Base-by-base conservation (phyloP, 2,329 filamentous ascomycete species). In the Neoarthrinium moseri region DNA sequence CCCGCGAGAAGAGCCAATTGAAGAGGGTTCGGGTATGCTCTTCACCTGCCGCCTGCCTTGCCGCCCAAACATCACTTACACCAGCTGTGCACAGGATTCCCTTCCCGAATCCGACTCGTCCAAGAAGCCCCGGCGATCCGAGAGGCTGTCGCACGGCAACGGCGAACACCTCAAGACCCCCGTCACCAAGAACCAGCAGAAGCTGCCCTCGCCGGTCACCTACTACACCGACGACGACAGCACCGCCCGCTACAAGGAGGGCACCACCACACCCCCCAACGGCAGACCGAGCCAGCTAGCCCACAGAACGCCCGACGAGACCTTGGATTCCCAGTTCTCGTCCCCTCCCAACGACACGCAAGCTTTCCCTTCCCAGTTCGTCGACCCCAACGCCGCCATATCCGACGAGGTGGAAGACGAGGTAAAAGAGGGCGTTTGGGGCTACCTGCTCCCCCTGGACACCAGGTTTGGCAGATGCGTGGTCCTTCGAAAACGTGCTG, bases 391-490 rank as follows among this genome's bases (percentile, higher is more conserved):
- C 22, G 73, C 81, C 48, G 79, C 81, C 21, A 78, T 92, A 37
- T 84, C 84, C 10, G 88, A 91, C 52, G 90, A 95, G 46, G 88
- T 95, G 4, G 81, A 91, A 51, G 88, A 96, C 61, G 91, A 96
- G 68, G 81, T 74, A 50, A 77, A 81, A 36, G 88, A 95, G 63
- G 90, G 90, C 7, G 90, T 97, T 1, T 99, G 94, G 94, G 95
- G 95, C 11, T 99, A 97, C 60, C 74, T 99, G 5, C 81, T 96
- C 44, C 90, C 92, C 2, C 71, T 96, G 20, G 85, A 92, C 60
- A 77, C 80, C 43, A 81, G 80, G 52, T 83, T 86, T 44, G 85
- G 67, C 70, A 87, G 65, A 67, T 95, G 68, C 36, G 60, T 81
- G 18, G 87, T 95, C 6, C 66, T 99, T 64, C 86, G 81, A 67